Evolutionary conservation across 352 stramenopile species (phyloP).

Genomic region (Pythium aquatile): DNA sequence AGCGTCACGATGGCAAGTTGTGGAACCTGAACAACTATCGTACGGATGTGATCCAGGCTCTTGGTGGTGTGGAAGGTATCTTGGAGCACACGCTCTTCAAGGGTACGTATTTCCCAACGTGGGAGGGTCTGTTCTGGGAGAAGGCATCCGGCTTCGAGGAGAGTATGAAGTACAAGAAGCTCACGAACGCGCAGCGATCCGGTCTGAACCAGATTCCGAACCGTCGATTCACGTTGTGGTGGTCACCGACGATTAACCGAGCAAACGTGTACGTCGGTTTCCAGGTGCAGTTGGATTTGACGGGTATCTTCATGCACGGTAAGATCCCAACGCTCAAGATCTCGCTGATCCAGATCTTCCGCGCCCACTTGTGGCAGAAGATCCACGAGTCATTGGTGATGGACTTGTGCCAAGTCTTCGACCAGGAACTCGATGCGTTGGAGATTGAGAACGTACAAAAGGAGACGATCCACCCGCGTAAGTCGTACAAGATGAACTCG

Average conservation of each 20-base stretch:
- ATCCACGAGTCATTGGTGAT: constrained; percentile 99
- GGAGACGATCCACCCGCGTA: constrained; percentile 99
- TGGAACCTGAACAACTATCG: constrained; percentile 99
- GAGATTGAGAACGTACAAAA: constrained; percentile 99
- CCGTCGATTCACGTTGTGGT: constrained; percentile 99
- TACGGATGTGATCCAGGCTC: constrained; percentile 99
- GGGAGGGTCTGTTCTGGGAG: constrained; percentile 99
- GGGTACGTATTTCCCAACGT: constrained; percentile 99
- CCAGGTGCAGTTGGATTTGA: constrained; percentile 99
- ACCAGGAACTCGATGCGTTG: constrained; percentile 98
- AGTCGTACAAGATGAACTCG: constrained; percentile 99
- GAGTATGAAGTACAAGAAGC: constrained; percentile 99
- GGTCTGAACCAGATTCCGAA: constrained; percentile 99
- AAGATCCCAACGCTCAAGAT: constrained; percentile 99
- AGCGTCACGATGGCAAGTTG: constrained; percentile 99
- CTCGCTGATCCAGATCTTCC: constrained; percentile 96
- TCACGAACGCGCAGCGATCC: constrained; percentile 99
- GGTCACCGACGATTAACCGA: constrained; percentile 99
- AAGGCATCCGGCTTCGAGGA: constrained; percentile 96
- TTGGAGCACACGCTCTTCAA: constrained; percentile 99
- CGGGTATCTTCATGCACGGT: constrained; percentile 99
- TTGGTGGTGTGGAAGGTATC: constrained; percentile 99
- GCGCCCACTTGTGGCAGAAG: constrained; percentile 99
- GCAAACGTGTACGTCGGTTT: constrained; percentile 99
- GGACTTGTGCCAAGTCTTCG: constrained; percentile 98